Percentiles rank a stretch among this genome's conserved stretches.
phyloP scores from a whole-genome alignment of 2,329 filamentous ascomycete genomes.

The Ceratocystis lukuohia region DNA sequence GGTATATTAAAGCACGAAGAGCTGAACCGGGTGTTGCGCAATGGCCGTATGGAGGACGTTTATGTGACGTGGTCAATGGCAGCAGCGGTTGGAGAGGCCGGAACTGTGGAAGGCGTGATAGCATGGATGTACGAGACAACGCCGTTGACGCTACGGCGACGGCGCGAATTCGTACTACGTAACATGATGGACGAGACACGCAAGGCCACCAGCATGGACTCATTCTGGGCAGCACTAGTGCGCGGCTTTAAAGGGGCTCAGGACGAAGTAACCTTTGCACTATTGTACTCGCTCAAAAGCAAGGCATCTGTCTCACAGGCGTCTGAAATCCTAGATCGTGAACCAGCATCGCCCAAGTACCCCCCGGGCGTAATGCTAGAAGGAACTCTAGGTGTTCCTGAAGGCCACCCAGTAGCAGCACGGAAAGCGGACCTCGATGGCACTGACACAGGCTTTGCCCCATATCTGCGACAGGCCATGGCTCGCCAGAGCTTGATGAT shows the following conservation, averaged over 20 bases:
- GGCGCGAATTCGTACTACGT: slow-evolving; percentile 64
- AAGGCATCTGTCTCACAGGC: slow-evolving; percentile 52
- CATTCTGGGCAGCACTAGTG: slow-evolving; percentile 60
- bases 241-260: slow-evolving; percentile 60
- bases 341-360: slow-evolving; percentile 28
- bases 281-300: slow-evolving; percentile 57
- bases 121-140: slow-evolving; percentile 77
- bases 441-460: slow-evolving; percentile 59
- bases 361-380: slow-evolving; percentile 56
- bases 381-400: slow-evolving; percentile 54
- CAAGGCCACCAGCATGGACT: slow-evolving; percentile 55
- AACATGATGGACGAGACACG: slow-evolving; percentile 66
- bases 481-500: slow-evolving; percentile 50
- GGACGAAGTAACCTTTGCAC: slow-evolving; percentile 59
- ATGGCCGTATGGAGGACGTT: slow-evolving; percentile 60
- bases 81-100: slow-evolving; percentile 60
- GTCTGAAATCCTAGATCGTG: neutral
- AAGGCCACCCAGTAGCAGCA: slow-evolving; percentile 48
- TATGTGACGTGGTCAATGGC: slow-evolving; percentile 78
- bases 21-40: slow-evolving; percentile 56
- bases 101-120: slow-evolving; percentile 61
- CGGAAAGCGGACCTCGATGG: slow-evolving; percentile 53
- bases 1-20: slow-evolving; percentile 79
- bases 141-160: slow-evolving; percentile 60
- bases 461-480: slow-evolving; percentile 65